phyloP scores from a whole-genome alignment of 2,329 filamentous ascomycete species.

The Colletotrichum musae region DNA sequence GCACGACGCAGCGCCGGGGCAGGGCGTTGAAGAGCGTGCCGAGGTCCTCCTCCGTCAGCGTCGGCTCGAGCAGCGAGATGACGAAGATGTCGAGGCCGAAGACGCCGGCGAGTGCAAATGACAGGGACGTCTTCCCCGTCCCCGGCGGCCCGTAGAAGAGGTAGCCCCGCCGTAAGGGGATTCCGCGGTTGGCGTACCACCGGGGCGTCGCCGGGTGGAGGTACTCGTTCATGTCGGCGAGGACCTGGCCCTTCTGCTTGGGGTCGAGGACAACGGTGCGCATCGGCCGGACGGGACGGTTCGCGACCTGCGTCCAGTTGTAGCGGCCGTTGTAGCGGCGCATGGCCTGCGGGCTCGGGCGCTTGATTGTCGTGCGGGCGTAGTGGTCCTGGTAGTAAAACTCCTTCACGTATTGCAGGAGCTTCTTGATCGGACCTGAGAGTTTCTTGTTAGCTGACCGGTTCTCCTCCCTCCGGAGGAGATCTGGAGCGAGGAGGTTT shows the following conservation, averaged over 20 bases:
- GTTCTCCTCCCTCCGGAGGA: neutral
- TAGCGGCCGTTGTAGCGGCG: slow-evolving; percentile 51
- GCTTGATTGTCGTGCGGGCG: slow-evolving; percentile 71
- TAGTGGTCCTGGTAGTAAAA: slow-evolving; percentile 65
- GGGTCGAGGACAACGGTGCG: slow-evolving; percentile 81
- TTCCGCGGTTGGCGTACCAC: slow-evolving; percentile 83
- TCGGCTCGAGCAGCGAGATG: slow-evolving; percentile 69
- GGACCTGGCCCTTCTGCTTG: slow-evolving; percentile 74
- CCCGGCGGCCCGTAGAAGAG: slow-evolving; percentile 83
- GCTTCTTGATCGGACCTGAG: slow-evolving; percentile 67
- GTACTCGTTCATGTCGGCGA: slow-evolving; percentile 84
- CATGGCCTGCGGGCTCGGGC: slow-evolving; percentile 49
- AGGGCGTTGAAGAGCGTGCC: slow-evolving; percentile 71
- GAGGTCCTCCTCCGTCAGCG: slow-evolving; percentile 74
- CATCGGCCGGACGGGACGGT: slow-evolving; percentile 79
- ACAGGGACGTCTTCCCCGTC: slow-evolving; percentile 80
- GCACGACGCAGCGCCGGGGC: slow-evolving; percentile 74
- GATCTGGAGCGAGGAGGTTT: slow-evolving; percentile 6
- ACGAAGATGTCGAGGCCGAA: slow-evolving; percentile 78
- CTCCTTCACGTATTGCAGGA: slow-evolving; percentile 68
- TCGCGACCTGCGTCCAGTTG: slow-evolving; percentile 70
- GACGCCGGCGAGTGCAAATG: slow-evolving; percentile 75
- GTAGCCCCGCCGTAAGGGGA: slow-evolving; percentile 83
- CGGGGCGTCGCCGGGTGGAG: slow-evolving; percentile 77
- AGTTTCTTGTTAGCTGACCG: slow-evolving; percentile 5